These are phyloP conservation scores for Biscogniauxia sp. DNA, from an alignment of 2,329 filamentous ascomycete species.

Conservation along the genomic window DNA sequence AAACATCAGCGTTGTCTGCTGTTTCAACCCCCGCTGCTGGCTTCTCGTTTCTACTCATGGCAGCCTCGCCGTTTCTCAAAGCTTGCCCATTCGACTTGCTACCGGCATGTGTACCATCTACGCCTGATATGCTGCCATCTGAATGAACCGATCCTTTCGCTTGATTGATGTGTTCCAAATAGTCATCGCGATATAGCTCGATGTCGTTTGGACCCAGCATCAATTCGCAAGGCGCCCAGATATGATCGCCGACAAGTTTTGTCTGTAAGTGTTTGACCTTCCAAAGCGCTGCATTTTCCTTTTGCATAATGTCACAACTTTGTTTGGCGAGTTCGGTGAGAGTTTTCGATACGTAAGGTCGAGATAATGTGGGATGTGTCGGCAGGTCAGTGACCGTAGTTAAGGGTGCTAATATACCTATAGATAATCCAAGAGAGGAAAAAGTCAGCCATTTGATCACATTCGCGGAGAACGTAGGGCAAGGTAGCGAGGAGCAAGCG, in stretches of 20 bases:
- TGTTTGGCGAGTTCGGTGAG: constrained; percentile 69
- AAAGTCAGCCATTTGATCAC: constrained; percentile 26
- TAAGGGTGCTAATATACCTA: constrained; percentile 72
- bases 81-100: constrained; percentile 19
- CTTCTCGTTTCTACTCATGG: constrained; percentile 10
- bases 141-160: constrained; percentile 23
- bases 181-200: constrained; percentile 51
- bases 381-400: constrained; percentile 73
- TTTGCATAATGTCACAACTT: constrained; percentile 68
- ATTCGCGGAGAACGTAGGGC: neutral
- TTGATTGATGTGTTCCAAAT: constrained; percentile 29
- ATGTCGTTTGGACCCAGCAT: constrained; percentile 57
- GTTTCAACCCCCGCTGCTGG: constrained; percentile 8
- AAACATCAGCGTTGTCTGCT: constrained; percentile 16
- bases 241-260: constrained; percentile 71
- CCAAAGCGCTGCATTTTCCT: constrained; percentile 71
- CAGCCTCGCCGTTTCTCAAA: constrained; percentile 21
- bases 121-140: constrained; percentile 17
- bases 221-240: constrained; percentile 60
- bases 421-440: neutral
- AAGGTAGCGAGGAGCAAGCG: neutral
- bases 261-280: constrained; percentile 72
- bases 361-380: constrained; percentile 70
- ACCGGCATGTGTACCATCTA: constrained; percentile 20
- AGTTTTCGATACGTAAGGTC: constrained; percentile 71